A percentile compares a stretch with the other conserved stretches of the same genome.
These are phyloP conservation scores for Ramularia collo-cygni DNA, from an alignment of 2,329 filamentous ascomycete genomes.

Conservation along the genomic window DNA sequence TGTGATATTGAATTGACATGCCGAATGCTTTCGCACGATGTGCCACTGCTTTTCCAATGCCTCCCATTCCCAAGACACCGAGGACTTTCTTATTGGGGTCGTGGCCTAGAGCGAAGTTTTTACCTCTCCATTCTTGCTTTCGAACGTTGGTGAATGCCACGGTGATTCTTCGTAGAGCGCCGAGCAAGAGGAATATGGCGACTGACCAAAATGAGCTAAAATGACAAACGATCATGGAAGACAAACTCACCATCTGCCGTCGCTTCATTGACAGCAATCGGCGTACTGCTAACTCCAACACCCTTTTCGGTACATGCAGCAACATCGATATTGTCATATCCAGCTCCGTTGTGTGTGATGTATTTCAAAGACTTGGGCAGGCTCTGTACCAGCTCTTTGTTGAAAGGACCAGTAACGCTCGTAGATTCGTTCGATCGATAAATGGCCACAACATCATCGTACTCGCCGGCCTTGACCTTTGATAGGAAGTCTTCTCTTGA, in stretches of 20 bases:
- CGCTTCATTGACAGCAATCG: constrained; percentile 45
- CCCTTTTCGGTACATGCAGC: constrained; percentile 28
- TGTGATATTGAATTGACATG: constrained; percentile 55
- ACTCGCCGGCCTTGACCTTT: constrained; percentile 48
- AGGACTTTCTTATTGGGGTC: constrained; percentile 48
- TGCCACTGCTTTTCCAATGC: constrained; percentile 48
- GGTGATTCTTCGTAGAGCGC: constrained; percentile 45
- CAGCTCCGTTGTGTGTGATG: constrained; percentile 40
- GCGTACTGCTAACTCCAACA: constrained; percentile 41
- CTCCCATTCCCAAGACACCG: constrained; percentile 55
- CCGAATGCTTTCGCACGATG: constrained; percentile 48
- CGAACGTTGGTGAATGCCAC: constrained; percentile 42
- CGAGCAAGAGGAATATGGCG: constrained; percentile 46
- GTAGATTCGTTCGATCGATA: constrained; percentile 55
- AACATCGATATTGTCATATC: constrained; percentile 33
- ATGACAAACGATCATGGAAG: background rate
- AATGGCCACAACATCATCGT: constrained; percentile 49
- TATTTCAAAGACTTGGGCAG: constrained; percentile 39
- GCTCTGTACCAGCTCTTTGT: constrained; percentile 37
- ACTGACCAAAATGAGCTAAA: constrained; percentile 18
- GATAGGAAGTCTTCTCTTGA: constrained; percentile 50
- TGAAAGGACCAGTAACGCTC: constrained; percentile 39
- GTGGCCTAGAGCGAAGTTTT: constrained; percentile 42
- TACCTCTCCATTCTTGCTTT: constrained; percentile 41
- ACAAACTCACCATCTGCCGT: constrained; percentile 34